Base-by-base conservation (phyloP, 1,139 yeast species). In the Yamadazyma spencermartinsiae region DNA sequence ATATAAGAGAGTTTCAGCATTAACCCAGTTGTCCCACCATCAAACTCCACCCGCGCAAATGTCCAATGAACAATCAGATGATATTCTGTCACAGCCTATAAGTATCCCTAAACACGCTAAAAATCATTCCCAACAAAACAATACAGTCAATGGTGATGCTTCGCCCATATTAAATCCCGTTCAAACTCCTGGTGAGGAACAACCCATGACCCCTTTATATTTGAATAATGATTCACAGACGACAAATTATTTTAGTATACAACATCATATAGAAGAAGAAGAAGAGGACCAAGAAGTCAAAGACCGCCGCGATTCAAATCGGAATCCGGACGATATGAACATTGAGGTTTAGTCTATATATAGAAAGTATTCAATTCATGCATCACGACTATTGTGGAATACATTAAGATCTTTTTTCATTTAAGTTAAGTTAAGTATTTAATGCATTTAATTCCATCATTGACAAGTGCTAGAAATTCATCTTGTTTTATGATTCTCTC, bases 141-240 rank as follows among this genome's bases (percentile, higher is more conserved):
- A 15, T 14, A 19, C 15, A 36, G 39, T 27, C 14, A 48, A 48
- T 16, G 72, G 70, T 1, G 51, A 53, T 38, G 53, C 54, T 31
- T 66, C 73, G 4, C 76, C 76, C 0, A 54, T 55, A 3, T 51
- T 72, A 31, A 56, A 57, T 20, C 77, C 77, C 0, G 76, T 71
- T 1, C 71, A 60, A 40, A 69, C 77, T 1, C 76, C 76, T 1
- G 48, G 54, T 11, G 76, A 68, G 39, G 76, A 69, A 25, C 60
- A 65, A 24, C 76, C 76, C 1, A 72, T 72, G 76, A 72, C 77
- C 2, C 77, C 77, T 2, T 56, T 72, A 40, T 60, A 56, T 37
- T 54, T 72, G 40, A 64, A 55, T 39, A 42, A 45, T 26, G 50
- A 49, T 28, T 36, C 39, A 20, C 16, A 4, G 15, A 15, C 17